phyloP scores from a whole-genome alignment of 164 flowering plant species.

The Berberis vulgaris region DNA sequence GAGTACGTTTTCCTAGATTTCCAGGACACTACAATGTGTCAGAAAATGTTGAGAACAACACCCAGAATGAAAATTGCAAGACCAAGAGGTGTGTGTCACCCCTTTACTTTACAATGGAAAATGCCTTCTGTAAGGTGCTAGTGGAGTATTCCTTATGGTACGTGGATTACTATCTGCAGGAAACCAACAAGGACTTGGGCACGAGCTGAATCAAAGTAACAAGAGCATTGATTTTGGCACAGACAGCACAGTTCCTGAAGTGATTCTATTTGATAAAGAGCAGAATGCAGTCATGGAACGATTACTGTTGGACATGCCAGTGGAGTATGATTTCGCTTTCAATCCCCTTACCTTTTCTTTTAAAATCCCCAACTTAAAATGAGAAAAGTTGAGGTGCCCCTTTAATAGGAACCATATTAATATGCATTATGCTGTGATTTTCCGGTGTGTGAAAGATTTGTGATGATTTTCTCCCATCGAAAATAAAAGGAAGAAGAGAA shows the following conservation, averaged over 20 bases:
- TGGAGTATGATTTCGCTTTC: conserved; percentile 28
- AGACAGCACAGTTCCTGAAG: conserved; percentile 28
- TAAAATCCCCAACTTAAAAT: not conserved
- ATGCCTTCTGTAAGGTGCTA: not conserved
- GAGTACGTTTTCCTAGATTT: conserved; percentile 65
- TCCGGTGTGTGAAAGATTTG: too few species aligned
- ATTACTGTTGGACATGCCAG: not conserved
- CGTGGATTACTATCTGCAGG: conserved; percentile 7
- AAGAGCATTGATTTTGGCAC: not conserved
- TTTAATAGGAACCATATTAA: not conserved
- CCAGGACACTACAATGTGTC: conserved; percentile 76
- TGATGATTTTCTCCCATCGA: too few species aligned
- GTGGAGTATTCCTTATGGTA: not conserved
- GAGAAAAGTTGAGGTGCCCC: not conserved
- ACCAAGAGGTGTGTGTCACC: conserved; percentile 26
- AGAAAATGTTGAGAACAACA: conserved; percentile 36
- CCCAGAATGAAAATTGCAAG: conserved; percentile 9
- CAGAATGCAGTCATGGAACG: conserved; percentile 15
- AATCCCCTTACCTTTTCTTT: not conserved
- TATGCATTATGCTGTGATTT: too few species aligned
- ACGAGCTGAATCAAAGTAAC: too few species aligned
- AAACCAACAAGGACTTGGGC: not conserved
- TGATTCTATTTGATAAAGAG: conserved; percentile 6
- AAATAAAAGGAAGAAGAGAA: too few species aligned
- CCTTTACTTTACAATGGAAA: not conserved